Percentiles rank a stretch among this genome's conserved stretches.
Evolutionary conservation across 352 stramenopile species (phyloP).

Genomic region (Phytophthora foliorum): DNA sequence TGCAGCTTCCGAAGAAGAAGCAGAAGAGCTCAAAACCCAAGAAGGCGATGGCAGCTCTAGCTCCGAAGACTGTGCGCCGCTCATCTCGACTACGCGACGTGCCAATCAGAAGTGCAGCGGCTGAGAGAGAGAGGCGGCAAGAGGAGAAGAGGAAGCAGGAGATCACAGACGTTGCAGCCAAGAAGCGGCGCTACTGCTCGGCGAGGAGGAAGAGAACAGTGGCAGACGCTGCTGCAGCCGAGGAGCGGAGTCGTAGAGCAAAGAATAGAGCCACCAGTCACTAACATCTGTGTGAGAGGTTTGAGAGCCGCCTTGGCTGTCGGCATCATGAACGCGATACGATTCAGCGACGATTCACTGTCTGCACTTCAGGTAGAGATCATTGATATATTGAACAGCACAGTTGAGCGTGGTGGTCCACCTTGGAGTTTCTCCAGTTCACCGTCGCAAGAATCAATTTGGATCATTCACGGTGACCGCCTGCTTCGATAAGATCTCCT

Average conservation of each 20-base stretch:
- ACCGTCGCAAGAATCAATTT: no score
- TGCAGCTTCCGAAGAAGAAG: conserved; percentile 13
- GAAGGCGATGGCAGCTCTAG: conserved; percentile 1
- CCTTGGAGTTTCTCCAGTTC: no score
- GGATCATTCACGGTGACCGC: no score
- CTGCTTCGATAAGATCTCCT: no score
- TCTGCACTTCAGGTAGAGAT: no score
- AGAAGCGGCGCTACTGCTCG: conserved; percentile 1
- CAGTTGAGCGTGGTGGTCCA: no score
- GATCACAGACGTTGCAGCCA: conserved; percentile 1
- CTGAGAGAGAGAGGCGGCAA: background rate
- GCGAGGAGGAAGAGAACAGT: conserved; percentile 12
- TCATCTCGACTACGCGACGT: background rate
- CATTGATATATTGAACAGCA: no score
- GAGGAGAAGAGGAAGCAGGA: conserved; percentile 11
- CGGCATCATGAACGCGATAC: no score
- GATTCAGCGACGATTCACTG: no score
- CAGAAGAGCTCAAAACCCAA: conserved; percentile 10
- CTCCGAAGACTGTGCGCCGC: conserved; percentile 4
- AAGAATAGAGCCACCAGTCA: background rate
- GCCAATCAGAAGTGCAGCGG: background rate
- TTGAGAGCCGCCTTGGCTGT: no score
- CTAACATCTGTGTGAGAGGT: background rate
- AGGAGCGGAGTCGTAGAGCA: background rate
- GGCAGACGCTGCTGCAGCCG: background rate